Evolutionary conservation across 306 rosid species (phyloP).

Genomic region (Castanea mollissima): DNA sequence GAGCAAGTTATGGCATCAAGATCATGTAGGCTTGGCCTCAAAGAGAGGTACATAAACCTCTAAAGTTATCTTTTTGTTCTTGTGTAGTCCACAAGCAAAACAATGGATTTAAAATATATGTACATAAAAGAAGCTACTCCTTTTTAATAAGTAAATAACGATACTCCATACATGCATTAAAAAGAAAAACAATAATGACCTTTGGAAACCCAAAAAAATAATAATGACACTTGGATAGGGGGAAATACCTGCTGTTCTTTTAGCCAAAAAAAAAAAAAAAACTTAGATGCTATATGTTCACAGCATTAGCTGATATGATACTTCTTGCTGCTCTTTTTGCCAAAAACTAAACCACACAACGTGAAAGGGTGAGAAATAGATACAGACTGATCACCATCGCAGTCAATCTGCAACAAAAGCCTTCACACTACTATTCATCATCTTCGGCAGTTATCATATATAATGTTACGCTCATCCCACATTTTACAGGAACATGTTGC

Average conservation of each 20-base stretch:
- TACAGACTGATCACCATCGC: no score
- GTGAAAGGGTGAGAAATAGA: no score
- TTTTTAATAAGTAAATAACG: neutral
- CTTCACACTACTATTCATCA: no score
- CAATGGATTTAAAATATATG: neutral
- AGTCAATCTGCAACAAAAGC: no score
- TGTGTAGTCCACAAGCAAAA: neutral
- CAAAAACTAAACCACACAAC: no score
- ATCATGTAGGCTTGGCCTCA: neutral
- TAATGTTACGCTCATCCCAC: conserved; percentile 39
- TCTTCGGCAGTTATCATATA: neutral
- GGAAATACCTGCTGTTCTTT: conserved; percentile 51
- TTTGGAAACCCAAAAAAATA: neutral
- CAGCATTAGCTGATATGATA: no score
- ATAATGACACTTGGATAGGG: neutral
- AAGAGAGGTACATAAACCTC: neutral
- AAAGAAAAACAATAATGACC: neutral
- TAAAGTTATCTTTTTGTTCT: neutral
- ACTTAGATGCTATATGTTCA: no score
- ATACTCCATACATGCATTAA: neutral
- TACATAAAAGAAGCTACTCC: no score
- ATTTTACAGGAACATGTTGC: conserved; percentile 49
- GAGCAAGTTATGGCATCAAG: neutral
- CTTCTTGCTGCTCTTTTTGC: no score
- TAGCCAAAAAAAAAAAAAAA: no score